Percentiles rank a stretch among this genome's conserved stretches.
Conservation (phyloP, 768 basidiomycete species). For the Exidia glandulosa region DNA sequence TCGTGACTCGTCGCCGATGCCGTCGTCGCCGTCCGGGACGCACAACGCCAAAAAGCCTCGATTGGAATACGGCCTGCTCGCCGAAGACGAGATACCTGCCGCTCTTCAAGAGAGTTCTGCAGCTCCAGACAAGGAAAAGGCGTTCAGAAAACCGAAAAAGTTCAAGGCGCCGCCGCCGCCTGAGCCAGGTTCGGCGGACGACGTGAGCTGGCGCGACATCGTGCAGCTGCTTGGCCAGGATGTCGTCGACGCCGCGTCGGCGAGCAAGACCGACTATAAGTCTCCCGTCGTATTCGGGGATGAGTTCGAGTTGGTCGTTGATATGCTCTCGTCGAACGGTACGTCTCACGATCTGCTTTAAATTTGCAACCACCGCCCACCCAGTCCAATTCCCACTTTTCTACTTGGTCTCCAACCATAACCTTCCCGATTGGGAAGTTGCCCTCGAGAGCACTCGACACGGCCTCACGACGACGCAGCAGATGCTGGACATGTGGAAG, state of each 20-base stretch:
- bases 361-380: neutral
- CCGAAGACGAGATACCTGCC: neutral
- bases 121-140: conserved; percentile 1
- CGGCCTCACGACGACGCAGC: too few relatives aligned
- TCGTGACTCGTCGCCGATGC: neutral
- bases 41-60: neutral
- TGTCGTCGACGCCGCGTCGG: conserved; percentile 37
- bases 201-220: conserved; percentile 68
- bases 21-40: neutral
- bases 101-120: neutral
- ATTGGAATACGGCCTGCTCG: neutral
- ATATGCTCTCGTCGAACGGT: conserved; percentile 54
- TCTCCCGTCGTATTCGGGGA: conserved; percentile 49
- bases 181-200: conserved; percentile 59
- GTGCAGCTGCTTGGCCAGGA: conserved; percentile 52
- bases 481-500: too few relatives aligned
- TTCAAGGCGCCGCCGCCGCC: conserved; percentile 27
- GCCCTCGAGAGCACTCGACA: too few relatives aligned
- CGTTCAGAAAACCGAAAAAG: conserved; percentile 25
- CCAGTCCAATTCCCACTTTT: neutral
- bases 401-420: neutral
- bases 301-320: conserved; percentile 57
- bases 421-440: neutral
- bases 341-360: conserved; percentile 14
- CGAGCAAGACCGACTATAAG: conserved; percentile 40